Evolutionary conservation across 768 basidiomycete genomes (phyloP), one percentile per base, ranked within the genome.

Genomic region (Phylloporus rhodoxanthus): DNA sequence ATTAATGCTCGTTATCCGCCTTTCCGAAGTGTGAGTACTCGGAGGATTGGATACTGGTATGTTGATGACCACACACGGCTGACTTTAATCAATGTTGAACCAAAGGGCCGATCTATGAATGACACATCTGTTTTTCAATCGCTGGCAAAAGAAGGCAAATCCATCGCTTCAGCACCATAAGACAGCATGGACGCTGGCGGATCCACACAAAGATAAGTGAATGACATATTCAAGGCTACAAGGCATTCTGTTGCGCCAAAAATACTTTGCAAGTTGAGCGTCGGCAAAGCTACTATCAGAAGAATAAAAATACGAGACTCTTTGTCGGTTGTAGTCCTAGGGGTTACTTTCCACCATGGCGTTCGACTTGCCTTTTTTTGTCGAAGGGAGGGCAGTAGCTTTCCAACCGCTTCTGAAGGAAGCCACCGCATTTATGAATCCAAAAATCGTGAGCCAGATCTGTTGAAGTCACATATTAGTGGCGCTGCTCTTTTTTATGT

Each of bases 381-480:
- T 17, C 41, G 53, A 49, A 34, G 56, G 48, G 4, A 65, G 43
- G 8, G 81, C 76, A 14, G 84, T 85, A 2, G 85, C 84, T 50
- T 75, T 80, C 86, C 86, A 88, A 4, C 84, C 84, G 32, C 76
- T 78, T 57, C 81, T 70, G 69, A 87, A 85, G 3, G 84, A 76
- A 5, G 78, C 75, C 2, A 84, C 55, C 10, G 75, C 82, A 17
- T 82, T 81, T 26, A 74, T 54, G 23, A 76, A 62, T 19, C 72
- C 72, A 19, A 78, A 70, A 15, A 75, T 19, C 32, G 65, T 65
- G 17, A 72, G 65, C 70, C 70, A 71, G 25, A 66, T 57, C 73
- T 77, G 47, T 46, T 23, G 43, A 20, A 19, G n/a, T 42, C 15
- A 20, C 9, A 26, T 21, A 32, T 68, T 21, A 53, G 43, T 10